Evolutionary conservation across 129 eudicot species (phyloP).

Genomic region (Arctium lappa): DNA sequence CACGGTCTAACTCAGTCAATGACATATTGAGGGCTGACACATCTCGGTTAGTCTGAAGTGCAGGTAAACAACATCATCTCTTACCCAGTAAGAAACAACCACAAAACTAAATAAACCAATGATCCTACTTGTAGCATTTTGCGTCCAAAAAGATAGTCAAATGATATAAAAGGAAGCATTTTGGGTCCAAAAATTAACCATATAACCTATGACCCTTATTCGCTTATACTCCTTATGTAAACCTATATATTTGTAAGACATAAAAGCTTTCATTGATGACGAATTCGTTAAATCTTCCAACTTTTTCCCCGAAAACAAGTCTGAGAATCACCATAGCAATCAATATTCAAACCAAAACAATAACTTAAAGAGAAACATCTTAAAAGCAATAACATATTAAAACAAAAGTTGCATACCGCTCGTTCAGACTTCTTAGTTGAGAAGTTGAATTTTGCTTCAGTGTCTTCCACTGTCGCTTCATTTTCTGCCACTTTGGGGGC

Average conservation of each 20-base stretch:
- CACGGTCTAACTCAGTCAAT: too few species aligned
- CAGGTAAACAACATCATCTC: not conserved
- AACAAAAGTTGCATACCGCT: conserved; percentile 18
- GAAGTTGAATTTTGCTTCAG: conserved; percentile 1
- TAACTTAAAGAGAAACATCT: not conserved
- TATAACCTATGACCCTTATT: not conserved
- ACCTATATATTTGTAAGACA: not conserved
- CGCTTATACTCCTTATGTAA: not conserved
- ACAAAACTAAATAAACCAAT: too few species aligned
- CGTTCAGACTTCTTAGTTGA: conserved; percentile 31
- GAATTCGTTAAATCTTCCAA: not conserved
- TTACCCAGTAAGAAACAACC: not conserved
- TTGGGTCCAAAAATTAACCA: too few species aligned
- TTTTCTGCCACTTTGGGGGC: conserved; percentile 6
- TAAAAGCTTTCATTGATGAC: not conserved
- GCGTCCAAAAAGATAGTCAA: too few species aligned
- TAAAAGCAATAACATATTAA: not conserved
- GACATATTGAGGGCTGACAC: not conserved
- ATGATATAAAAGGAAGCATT: too few species aligned
- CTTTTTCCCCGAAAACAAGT: not conserved
- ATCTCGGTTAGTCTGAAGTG: not conserved
- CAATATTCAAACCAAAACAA: not conserved
- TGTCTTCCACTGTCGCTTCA: conserved; percentile 23
- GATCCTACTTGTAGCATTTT: too few species aligned
- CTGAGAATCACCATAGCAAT: not conserved